A percentile compares a stretch with the other conserved stretches of the same genome.
Conservation (phyloP, 1,284 basidiomycete species). For the Schizophyllum amplum region DNA sequence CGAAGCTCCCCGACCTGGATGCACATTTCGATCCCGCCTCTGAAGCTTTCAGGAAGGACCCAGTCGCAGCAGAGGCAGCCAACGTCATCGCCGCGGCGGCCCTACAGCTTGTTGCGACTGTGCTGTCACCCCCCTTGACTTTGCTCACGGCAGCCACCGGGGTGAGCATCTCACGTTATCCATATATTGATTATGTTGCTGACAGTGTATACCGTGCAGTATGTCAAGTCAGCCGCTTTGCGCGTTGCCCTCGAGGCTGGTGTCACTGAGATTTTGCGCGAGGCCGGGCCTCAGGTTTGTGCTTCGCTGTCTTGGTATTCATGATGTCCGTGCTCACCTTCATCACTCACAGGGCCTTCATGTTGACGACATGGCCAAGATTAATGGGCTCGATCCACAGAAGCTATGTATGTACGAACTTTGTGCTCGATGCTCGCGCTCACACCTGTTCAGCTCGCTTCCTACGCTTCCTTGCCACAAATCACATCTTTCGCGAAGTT, state of each 20-base stretch:
- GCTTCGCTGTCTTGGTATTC: not conserved
- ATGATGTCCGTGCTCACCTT: not conserved
- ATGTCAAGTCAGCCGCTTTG: slow-evolving; percentile 17
- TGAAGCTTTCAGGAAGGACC: slow-evolving; percentile 22
- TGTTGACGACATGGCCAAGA: slow-evolving; percentile 25
- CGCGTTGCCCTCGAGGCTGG: slow-evolving; percentile 22
- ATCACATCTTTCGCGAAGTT: slow-evolving; percentile 35
- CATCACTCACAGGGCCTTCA: slow-evolving; percentile 22
- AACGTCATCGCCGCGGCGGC: slow-evolving; percentile 29
- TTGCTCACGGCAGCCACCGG: slow-evolving; percentile 20
- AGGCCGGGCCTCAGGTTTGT: slow-evolving; percentile 25
- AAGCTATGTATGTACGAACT: slow-evolving; percentile 23
- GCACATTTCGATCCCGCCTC: slow-evolving; percentile 20
- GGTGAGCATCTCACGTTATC: too few species aligned
- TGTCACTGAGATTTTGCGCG: slow-evolving; percentile 29
- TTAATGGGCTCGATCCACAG: slow-evolving; percentile 19
- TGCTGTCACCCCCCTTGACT: slow-evolving; percentile 23
- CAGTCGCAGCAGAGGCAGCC: too few species aligned
- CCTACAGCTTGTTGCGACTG: slow-evolving; percentile 26
- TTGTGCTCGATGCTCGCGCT: not conserved
- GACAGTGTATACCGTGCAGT: too few species aligned
- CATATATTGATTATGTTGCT: not conserved
- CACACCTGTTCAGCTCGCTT: too few species aligned
- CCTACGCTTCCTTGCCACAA: slow-evolving; percentile 29
- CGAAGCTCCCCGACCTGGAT: slow-evolving; percentile 17